Evolutionary conservation across 2,329 filamentous ascomycete genomes (phyloP).

Genomic region (Capronia epimyces): DNA sequence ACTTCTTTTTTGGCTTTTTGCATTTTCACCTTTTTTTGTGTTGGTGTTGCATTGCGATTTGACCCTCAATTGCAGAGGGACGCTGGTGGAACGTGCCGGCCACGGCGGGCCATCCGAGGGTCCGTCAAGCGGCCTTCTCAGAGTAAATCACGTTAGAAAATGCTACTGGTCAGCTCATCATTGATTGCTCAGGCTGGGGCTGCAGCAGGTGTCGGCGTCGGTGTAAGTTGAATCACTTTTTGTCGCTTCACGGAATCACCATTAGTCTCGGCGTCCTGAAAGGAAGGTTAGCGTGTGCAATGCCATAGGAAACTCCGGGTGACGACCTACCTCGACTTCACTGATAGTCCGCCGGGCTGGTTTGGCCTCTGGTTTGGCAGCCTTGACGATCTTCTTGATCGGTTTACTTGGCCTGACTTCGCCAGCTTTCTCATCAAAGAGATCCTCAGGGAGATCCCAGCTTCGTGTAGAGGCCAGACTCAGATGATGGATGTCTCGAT

Average conservation of each 20-base stretch:
- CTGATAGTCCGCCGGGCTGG: slow-evolving; percentile 18
- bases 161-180: slow-evolving; percentile 6
- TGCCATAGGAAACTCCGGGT: too few species aligned
- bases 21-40: slow-evolving; percentile 26
- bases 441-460: slow-evolving; percentile 80
- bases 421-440: slow-evolving; percentile 64
- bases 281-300: not conserved
- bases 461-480: slow-evolving; percentile 80
- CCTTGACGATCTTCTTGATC: slow-evolving; percentile 44
- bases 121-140: not conserved
- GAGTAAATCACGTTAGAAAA: not conserved
- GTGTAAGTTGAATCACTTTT: slow-evolving; percentile 16
- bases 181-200: slow-evolving; percentile 13
- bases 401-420: slow-evolving; percentile 63
- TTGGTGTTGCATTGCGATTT: slow-evolving; percentile 12
- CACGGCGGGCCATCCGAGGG: not conserved
- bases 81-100: slow-evolving; percentile 2
- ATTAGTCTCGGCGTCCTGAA: slow-evolving; percentile 13
- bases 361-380: slow-evolving; percentile 12
- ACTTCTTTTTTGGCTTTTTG: slow-evolving; percentile 18
- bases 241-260: slow-evolving; percentile 19
- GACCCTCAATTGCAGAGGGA: not conserved
- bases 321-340: slow-evolving; percentile 19
- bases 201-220: slow-evolving; percentile 20
- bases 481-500: slow-evolving; percentile 69